phyloP scores from a whole-genome alignment of 129 eudicot species.

The Deinandra increscens region DNA sequence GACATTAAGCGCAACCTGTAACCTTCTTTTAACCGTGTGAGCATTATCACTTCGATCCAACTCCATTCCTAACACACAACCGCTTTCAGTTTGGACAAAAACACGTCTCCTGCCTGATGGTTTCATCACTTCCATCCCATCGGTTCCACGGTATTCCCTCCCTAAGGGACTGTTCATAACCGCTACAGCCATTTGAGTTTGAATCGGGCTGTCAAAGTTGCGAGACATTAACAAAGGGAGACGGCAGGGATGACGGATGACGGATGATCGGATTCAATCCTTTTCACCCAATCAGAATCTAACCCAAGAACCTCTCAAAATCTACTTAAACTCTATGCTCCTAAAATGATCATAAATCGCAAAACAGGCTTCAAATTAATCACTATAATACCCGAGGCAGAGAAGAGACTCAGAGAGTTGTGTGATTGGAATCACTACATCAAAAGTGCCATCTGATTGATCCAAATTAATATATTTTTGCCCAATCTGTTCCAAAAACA shows the following conservation, averaged over 20 bases:
- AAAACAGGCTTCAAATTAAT: background rate
- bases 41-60: slow-evolving; percentile 83
- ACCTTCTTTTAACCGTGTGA: slow-evolving; percentile 79
- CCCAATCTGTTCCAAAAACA: slow-evolving; percentile 21
- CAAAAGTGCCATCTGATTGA: slow-evolving; percentile 7
- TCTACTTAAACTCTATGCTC: background rate
- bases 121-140: slow-evolving; percentile 56
- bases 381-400: slow-evolving; percentile 9
- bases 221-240: slow-evolving; percentile 49
- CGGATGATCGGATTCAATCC: slow-evolving; percentile 33
- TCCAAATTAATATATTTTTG: slow-evolving; percentile 10
- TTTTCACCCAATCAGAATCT: slow-evolving; percentile 46
- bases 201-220: slow-evolving; percentile 74
- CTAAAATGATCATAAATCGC: slow-evolving; percentile 30
- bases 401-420: background rate
- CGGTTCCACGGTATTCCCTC: slow-evolving; percentile 60
- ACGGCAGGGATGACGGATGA: slow-evolving; percentile 16
- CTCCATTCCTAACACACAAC: slow-evolving; percentile 91
- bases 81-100: slow-evolving; percentile 89
- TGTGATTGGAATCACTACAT: slow-evolving; percentile 15
- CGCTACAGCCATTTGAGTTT: slow-evolving; percentile 86
- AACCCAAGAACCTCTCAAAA: slow-evolving; percentile 36
- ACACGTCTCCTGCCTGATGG: slow-evolving; percentile 72
- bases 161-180: slow-evolving; percentile 65
- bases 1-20: slow-evolving; percentile 72